Conservation (phyloP, 2,329 filamentous ascomycete genomes). For the Hymenotorrendiella dingleyae region DNA sequence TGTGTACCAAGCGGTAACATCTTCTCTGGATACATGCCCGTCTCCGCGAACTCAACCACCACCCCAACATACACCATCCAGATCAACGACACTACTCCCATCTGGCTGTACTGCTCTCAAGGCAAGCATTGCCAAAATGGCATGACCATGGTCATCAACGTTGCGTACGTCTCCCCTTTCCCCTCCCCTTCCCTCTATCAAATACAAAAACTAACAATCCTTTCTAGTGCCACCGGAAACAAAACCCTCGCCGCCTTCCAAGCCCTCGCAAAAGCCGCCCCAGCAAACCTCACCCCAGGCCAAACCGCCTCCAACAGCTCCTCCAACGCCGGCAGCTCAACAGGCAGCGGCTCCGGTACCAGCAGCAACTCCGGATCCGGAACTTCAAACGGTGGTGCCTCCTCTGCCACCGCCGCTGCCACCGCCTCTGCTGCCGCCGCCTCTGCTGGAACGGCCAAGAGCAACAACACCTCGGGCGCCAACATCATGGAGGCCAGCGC, state of each 20-base stretch:
- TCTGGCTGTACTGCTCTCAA: slow-evolving; percentile 78
- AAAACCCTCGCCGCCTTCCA: slow-evolving; percentile 25
- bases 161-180: background rate
- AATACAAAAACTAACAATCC: slow-evolving; percentile 10
- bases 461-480: background rate
- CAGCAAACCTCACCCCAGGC: slow-evolving; percentile 38
- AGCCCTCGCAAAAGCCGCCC: slow-evolving; percentile 31
- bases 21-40: slow-evolving; percentile 63
- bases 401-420: background rate
- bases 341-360: slow-evolving; percentile 4
- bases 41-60: slow-evolving; percentile 44
- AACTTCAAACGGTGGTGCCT: slow-evolving; percentile 3
- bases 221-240: background rate
- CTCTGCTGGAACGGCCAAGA: slow-evolving; percentile 1
- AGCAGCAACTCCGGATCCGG: slow-evolving; percentile 8
- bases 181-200: slow-evolving; percentile 4
- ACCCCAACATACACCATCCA: slow-evolving; percentile 66
- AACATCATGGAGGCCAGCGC: too few species aligned
- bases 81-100: slow-evolving; percentile 61
- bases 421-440: background rate
- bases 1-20: slow-evolving; percentile 59
- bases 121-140: slow-evolving; percentile 61
- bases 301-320: background rate
- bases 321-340: background rate
- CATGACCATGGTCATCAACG: slow-evolving; percentile 39